Conservation (phyloP, 2,329 filamentous ascomycete species). For the Trichoderma harzianum region DNA sequence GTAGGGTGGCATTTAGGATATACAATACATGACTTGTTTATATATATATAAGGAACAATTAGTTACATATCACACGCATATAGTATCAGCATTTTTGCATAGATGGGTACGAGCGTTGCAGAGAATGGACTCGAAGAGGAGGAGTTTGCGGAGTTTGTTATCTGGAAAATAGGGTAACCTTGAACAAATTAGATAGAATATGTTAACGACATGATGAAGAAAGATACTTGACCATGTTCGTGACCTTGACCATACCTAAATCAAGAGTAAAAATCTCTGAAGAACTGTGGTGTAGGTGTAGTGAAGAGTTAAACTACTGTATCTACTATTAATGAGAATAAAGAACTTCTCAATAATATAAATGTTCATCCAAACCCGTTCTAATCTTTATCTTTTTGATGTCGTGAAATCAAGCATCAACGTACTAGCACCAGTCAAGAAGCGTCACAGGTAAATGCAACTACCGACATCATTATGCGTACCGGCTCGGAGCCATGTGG, state of each 20-base stretch:
- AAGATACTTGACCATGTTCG: not conserved
- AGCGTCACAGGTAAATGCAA: not conserved
- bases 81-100: not conserved
- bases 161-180: not conserved
- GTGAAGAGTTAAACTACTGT: no score
- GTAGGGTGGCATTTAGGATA: slow-evolving; percentile 19
- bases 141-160: not conserved
- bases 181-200: not conserved
- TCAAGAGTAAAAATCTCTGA: not conserved
- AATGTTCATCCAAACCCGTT: no score
- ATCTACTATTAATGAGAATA: no score
- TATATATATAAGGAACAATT: not conserved
- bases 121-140: not conserved
- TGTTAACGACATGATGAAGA: not conserved
- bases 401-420: no score
- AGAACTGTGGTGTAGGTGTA: no score
- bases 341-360: no score
- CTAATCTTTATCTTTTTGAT: no score
- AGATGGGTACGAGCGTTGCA: not conserved
- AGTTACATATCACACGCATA: not conserved
- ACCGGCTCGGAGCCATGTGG: not conserved
- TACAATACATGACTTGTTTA: not conserved
- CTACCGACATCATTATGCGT: not conserved
- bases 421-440: not conserved
- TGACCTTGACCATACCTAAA: not conserved